Conservation (phyloP, 495 filamentous ascomycete genomes). For the Filosporella fistucella region DNA sequence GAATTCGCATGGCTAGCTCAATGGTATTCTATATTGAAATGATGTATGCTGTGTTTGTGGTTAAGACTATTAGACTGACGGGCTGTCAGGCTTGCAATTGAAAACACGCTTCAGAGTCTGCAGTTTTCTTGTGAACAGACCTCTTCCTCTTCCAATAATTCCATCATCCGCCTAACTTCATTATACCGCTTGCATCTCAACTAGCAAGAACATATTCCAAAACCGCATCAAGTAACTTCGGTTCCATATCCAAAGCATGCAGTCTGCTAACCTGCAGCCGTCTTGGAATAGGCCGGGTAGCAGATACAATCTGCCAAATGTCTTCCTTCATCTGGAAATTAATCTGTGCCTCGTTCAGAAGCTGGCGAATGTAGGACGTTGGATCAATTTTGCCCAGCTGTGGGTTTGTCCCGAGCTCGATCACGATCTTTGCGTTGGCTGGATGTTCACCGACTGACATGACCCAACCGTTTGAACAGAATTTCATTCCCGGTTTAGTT, state of each 20-base stretch:
- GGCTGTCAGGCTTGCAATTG: too few species aligned
- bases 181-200: not conserved
- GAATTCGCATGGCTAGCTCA: too few species aligned
- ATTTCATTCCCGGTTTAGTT: not conserved
- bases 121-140: too few species aligned
- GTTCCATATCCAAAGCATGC: conserved; percentile 28
- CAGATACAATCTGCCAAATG: conserved; percentile 31
- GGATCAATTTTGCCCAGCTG: conserved; percentile 31
- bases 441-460: conserved; percentile 4
- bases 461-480: conserved; percentile 3
- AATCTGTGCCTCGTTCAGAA: conserved; percentile 39
- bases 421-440: conserved; percentile 6
- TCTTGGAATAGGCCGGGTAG: conserved; percentile 14
- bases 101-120: too few species aligned
- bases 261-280: conserved; percentile 30
- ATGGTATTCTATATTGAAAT: too few species aligned
- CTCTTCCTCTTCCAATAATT: too few species aligned
- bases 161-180: too few species aligned
- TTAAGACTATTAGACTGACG: too few species aligned
- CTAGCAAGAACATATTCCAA: conserved; percentile 42
- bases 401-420: conserved; percentile 31
- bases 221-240: conserved; percentile 32
- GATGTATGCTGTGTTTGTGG: too few species aligned
- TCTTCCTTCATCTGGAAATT: conserved; percentile 34
- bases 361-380: conserved; percentile 20